Evolutionary conservation across 805 yeast species (phyloP).

Genomic region (Wickerhamiella spandovensis): DNA sequence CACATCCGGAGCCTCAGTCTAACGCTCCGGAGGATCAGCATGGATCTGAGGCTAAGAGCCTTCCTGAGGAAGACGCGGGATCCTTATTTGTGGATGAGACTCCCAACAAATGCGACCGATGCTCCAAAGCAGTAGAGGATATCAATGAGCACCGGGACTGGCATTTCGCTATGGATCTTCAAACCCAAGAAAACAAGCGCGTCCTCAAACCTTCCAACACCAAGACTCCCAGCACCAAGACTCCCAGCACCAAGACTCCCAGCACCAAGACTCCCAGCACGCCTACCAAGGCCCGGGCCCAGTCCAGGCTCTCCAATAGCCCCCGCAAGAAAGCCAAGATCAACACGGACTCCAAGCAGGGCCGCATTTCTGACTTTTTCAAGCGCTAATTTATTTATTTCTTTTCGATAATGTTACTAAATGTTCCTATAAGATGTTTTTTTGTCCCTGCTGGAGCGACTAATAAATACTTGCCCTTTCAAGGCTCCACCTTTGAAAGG

Average conservation of each 20-base stretch:
- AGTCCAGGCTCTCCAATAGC: not conserved
- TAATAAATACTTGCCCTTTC: too few species aligned
- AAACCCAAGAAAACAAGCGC: conserved; percentile 2
- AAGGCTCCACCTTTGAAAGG: too few species aligned
- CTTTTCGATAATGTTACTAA: too few species aligned
- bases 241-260: too few species aligned
- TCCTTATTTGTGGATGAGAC: conserved; percentile 12
- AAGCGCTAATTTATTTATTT: not conserved
- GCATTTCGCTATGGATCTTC: conserved; percentile 27
- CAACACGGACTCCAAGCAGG: not conserved
- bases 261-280: not conserved
- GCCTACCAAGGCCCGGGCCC: not conserved
- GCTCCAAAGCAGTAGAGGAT: conserved; percentile 12
- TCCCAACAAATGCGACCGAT: conserved; percentile 19
- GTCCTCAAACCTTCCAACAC: too few species aligned
- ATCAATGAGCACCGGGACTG: conserved; percentile 28
- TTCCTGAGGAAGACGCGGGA: too few species aligned
- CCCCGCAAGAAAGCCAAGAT: not conserved
- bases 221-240: too few species aligned
- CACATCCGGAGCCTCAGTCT: too few species aligned
- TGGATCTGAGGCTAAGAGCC: too few species aligned
- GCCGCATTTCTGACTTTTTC: not conserved
- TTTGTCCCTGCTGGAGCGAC: too few species aligned
- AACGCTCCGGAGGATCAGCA: too few species aligned
- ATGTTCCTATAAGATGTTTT: too few species aligned